Conservation (phyloP, 2,329 filamentous ascomycete genomes). For the Colletotrichum neosansevieriae region DNA sequence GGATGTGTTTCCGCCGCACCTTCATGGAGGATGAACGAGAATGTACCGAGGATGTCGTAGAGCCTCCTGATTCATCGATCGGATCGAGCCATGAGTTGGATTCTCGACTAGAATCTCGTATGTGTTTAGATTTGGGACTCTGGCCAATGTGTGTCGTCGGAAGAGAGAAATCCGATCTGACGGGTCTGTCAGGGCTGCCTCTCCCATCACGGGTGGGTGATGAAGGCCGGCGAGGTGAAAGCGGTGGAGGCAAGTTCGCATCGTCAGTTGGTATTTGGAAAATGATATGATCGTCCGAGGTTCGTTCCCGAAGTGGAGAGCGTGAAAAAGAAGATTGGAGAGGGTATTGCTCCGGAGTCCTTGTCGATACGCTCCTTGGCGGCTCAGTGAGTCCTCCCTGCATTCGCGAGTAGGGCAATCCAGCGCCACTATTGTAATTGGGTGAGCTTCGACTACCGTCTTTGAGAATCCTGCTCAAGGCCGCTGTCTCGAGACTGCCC, state of each 20-base stretch:
- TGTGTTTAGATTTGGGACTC: constrained; percentile 52
- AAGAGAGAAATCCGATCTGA: constrained; percentile 53
- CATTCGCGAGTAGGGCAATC: constrained; percentile 40
- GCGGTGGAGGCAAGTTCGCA: constrained; percentile 76
- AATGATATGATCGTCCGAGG: constrained; percentile 46
- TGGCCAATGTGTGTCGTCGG: constrained; percentile 43
- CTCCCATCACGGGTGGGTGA: constrained; percentile 49
- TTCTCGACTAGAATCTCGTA: constrained; percentile 76
- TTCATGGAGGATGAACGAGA: constrained; percentile 81
- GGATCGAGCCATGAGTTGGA: constrained; percentile 95
- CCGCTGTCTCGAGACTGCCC: constrained; percentile 64
- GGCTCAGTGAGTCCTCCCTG: constrained; percentile 20
- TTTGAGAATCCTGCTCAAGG: constrained; percentile 58
- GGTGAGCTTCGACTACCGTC: constrained; percentile 18
- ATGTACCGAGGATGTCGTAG: constrained; percentile 79
- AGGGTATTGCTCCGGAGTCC: constrained; percentile 45
- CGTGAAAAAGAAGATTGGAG: constrained; percentile 68
- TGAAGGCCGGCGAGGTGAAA: constrained; percentile 72
- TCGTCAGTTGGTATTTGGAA: constrained; percentile 66
- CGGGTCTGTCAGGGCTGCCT: constrained; percentile 42
- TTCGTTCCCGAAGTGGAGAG: constrained; percentile 57
- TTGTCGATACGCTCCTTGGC: constrained; percentile 36
- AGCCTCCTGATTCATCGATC: constrained; percentile 89
- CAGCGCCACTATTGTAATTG: constrained; percentile 10
- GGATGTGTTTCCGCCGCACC: constrained; percentile 76